Evolutionary conservation across 164 flowering plant genomes (phyloP).

Genomic region (Berberis vulgaris): DNA sequence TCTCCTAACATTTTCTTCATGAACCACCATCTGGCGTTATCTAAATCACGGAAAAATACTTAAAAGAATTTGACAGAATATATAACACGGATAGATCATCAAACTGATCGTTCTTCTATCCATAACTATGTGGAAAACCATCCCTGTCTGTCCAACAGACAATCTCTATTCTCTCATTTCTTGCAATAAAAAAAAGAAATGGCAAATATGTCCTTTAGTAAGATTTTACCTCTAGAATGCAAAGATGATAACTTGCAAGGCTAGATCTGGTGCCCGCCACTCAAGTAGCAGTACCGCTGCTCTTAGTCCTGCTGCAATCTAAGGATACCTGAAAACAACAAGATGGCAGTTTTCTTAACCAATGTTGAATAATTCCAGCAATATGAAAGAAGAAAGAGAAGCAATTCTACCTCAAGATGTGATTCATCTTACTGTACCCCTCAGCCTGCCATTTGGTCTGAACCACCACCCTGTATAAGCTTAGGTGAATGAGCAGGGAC

Average conservation of each 20-base stretch:
- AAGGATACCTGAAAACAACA: constrained; percentile 47
- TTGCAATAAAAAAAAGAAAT: too few species aligned
- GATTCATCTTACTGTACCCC: constrained; percentile 42
- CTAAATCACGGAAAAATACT: too few species aligned
- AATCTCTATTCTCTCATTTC: too few species aligned
- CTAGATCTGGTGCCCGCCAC: constrained; percentile 92
- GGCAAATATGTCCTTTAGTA: too few species aligned
- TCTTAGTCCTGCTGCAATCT: constrained; percentile 99
- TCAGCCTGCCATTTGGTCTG: constrained; percentile 89
- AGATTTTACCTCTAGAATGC: constrained; percentile 80
- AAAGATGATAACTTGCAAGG: constrained; percentile 84
- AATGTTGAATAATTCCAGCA: too few species aligned
- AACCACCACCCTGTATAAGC: constrained; percentile 70
- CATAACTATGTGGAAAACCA: too few species aligned
- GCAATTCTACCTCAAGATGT: constrained; percentile 20
- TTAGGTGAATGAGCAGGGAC: constrained; percentile 80
- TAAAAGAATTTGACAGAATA: too few species aligned
- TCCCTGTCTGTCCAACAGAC: too few species aligned
- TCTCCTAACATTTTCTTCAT: too few species aligned
- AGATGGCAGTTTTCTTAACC: background rate
- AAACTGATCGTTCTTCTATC: too few species aligned
- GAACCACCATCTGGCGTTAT: too few species aligned
- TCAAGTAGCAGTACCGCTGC: constrained; percentile 81
- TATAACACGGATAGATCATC: too few species aligned
- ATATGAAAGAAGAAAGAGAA: background rate